Percentiles rank a stretch among this genome's conserved stretches.
These are phyloP conservation scores for Ligustrum vulgare DNA, from an alignment of 257 asterid species.

Conservation along the genomic window DNA sequence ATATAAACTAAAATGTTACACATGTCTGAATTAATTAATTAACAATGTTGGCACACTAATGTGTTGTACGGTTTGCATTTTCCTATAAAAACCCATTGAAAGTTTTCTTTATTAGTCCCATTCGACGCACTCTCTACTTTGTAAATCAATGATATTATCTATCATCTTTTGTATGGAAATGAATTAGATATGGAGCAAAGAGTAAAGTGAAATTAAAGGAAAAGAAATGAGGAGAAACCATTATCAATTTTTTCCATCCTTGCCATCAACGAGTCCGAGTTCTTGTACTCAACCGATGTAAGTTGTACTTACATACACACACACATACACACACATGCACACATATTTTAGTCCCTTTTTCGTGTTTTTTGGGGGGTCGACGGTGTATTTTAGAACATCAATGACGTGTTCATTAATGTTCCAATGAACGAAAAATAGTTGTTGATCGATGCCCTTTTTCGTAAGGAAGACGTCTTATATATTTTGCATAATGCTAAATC, in stretches of 20 bases:
- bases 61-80: too few species aligned
- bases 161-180: not conserved
- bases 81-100: not conserved
- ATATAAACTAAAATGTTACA: not conserved
- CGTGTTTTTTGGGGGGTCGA: not conserved
- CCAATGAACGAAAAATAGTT: too few species aligned
- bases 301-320: too few species aligned
- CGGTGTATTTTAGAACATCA: not conserved
- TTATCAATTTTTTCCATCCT: not conserved
- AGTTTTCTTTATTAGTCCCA: not conserved
- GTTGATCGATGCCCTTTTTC: too few species aligned
- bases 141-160: not conserved
- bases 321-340: too few species aligned
- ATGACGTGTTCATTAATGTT: not conserved
- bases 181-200: not conserved
- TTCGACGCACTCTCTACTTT: not conserved
- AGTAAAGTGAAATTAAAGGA: not conserved
- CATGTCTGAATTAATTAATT: not conserved
- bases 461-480: too few species aligned
- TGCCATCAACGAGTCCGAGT: not conserved
- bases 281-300: not conserved
- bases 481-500: too few species aligned
- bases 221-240: not conserved
- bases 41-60: not conserved
- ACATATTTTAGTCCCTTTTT: not conserved